Percentiles rank a stretch among this genome's conserved stretches.
These are phyloP conservation scores for Starmerella asiatica DNA, from an alignment of 805 yeast species.

Conservation along the genomic window DNA sequence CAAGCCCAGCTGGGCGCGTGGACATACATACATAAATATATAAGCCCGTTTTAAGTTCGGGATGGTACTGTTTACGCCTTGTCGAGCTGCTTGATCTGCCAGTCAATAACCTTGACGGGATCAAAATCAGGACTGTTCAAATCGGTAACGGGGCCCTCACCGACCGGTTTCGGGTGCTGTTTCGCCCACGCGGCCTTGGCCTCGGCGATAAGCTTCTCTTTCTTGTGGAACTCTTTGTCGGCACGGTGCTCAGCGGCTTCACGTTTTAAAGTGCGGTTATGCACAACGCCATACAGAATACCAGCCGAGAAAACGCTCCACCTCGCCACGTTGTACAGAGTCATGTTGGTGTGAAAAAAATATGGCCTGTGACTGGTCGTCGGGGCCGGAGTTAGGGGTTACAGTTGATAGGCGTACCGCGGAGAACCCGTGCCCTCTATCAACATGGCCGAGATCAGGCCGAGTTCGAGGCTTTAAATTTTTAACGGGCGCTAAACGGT, in stretches of 20 bases:
- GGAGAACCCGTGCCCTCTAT: no score
- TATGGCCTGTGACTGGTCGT: conserved; percentile 8
- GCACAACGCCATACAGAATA: conserved; percentile 73
- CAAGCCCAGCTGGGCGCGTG: no score
- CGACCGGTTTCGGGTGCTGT: conserved; percentile 36
- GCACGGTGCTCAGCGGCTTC: conserved; percentile 48
- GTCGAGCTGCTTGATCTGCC: conserved; percentile 16
- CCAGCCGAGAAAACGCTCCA: conserved; percentile 86
- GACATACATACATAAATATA: no score
- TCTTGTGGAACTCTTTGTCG: conserved; percentile 43
- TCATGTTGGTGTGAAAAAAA: conserved; percentile 13
- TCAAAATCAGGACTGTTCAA: conserved; percentile 87
- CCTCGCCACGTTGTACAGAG: conserved; percentile 42
- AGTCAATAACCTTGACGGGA: conserved; percentile 36
- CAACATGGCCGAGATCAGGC: no score
- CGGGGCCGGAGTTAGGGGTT: neutral
- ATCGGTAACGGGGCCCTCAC: conserved; percentile 37
- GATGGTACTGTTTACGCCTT: no score
- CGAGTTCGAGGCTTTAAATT: no score
- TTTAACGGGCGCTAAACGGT: no score
- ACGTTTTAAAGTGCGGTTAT: conserved; percentile 55
- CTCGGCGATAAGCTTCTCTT: conserved; percentile 64
- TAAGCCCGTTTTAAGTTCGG: no score
- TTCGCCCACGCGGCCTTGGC: conserved; percentile 84
- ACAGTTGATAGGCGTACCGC: no score